Conservation (phyloP, 768 basidiomycete genomes). For the Candolleomyces efflorescens region DNA sequence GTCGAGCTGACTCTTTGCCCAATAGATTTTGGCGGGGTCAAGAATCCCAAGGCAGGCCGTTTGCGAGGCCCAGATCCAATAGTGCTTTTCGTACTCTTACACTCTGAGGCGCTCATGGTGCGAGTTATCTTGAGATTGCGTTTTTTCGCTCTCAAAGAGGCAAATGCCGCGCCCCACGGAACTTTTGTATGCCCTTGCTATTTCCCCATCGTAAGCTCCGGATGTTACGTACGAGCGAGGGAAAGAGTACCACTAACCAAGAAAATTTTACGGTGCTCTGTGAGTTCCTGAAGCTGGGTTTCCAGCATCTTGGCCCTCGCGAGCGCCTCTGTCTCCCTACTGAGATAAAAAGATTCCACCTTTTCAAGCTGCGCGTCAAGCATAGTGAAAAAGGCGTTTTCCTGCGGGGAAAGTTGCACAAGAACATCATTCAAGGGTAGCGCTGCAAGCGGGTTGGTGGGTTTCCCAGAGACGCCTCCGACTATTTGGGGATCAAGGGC, state of each 20-base stretch:
- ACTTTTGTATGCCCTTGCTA: conserved; percentile 15
- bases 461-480: conserved; percentile 1
- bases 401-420: conserved; percentile 51
- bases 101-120: neutral
- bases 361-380: conserved; percentile 81
- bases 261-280: conserved; percentile 58
- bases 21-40: neutral
- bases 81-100: neutral
- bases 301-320: conserved; percentile 44
- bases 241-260: conserved; percentile 37
- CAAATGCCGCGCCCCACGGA: conserved; percentile 14
- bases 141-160: conserved; percentile 12
- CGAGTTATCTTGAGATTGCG: conserved; percentile 4
- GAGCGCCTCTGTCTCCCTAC: conserved; percentile 61
- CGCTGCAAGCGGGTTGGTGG: conserved; percentile 18
- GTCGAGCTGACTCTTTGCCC: neutral
- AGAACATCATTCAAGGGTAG: conserved; percentile 46
- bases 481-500: no score
- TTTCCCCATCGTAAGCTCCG: neutral
- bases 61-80: neutral
- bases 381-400: conserved; percentile 69
- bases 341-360: conserved; percentile 78
- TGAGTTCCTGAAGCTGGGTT: conserved; percentile 71
- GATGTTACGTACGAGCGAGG: neutral
- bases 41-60: neutral